Percentiles rank a stretch among this genome's conserved stretches.
phyloP scores from a whole-genome alignment of 306 rosid genomes.

The Cercis canadensis region DNA sequence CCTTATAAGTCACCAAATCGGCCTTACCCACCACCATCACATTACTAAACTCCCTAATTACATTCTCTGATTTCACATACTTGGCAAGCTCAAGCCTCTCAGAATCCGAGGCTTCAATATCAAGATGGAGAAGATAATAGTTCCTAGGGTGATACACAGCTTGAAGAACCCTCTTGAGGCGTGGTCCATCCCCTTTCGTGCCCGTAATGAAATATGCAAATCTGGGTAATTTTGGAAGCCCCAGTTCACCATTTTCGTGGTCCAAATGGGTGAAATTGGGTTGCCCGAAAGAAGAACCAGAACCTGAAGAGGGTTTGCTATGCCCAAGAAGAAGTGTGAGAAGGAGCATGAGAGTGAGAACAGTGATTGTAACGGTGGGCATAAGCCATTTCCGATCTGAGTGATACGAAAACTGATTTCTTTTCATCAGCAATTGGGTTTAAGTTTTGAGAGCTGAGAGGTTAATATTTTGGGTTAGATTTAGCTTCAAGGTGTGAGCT shows the following conservation, averaged over 20 bases:
- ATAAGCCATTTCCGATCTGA: slow-evolving; percentile 57
- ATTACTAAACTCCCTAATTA: slow-evolving; percentile 60
- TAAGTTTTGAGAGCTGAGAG: not conserved
- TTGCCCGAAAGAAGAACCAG: slow-evolving; percentile 25
- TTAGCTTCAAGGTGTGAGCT: not conserved
- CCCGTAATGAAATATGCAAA: slow-evolving; percentile 77
- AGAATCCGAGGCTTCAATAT: slow-evolving; percentile 78
- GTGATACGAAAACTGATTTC: slow-evolving; percentile 45
- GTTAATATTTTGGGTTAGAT: not conserved
- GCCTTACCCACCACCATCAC: slow-evolving; percentile 85
- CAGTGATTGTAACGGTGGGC: slow-evolving; percentile 42
- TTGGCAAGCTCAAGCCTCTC: slow-evolving; percentile 84
- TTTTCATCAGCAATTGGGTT: slow-evolving; percentile 50
- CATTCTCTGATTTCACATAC: slow-evolving; percentile 58
- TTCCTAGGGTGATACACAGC: slow-evolving; percentile 87
- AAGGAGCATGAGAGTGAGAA: slow-evolving; percentile 48
- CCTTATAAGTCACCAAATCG: slow-evolving; percentile 77
- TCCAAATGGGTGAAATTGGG: slow-evolving; percentile 34
- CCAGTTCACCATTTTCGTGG: slow-evolving; percentile 9
- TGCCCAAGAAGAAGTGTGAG: slow-evolving; percentile 35
- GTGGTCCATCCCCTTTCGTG: slow-evolving; percentile 64
- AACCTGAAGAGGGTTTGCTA: slow-evolving; percentile 41
- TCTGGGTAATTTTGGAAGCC: slow-evolving; percentile 66
- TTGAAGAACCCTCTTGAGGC: slow-evolving; percentile 70
- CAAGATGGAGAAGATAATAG: slow-evolving; percentile 80